Base-by-base conservation (phyloP, 768 basidiomycete species). In the Tulasnella sp. region DNA sequence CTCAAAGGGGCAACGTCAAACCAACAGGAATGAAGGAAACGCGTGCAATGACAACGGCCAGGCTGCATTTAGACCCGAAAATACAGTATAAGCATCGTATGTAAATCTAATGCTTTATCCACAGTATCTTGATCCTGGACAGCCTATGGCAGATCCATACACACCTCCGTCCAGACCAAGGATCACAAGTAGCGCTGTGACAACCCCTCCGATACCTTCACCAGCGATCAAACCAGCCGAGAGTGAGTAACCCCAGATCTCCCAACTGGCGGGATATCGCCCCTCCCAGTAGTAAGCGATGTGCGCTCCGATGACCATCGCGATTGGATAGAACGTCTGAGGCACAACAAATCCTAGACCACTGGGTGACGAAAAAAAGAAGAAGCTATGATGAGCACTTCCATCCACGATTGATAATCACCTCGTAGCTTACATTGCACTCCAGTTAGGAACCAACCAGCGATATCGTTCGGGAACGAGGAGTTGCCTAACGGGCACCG, bases 281-380 rank as follows among this genome's bases (percentile, higher is more conserved):
- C 52, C 41, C 48, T 60, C 49, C 65, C 65, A 65, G 32, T 50
- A 56, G 23, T 54, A 41, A 21, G 63, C 63, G 8, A 52, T 55
- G 38, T 56, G 45, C 1, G 63, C 53, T 15, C 64, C 65, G 42
- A 64, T 49, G 9, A 59, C 63, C 64, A 63, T 62, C 15, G 63
- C 63, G n/a, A 61, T 19, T 4, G 50, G 34, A 48, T 64, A 65
- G 26, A 61, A 56, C 4, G 56, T 53, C 30, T 61, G 61, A 26
- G 60, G 60, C 11, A 65, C 64, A 30, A 65, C 65, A 32, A 65
- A 62, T 21, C 64, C 65, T 2, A 65, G 58, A 9, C 65, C 65
- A 23, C 64, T 56, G 58, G n/a, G n/a, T n/a, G n/a, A n/a, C n/a
- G n/a, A 21, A 54, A n/a, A 43, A 15, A 19, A 21, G 29, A 19